Conservation (phyloP, 257 asterid species). For the Prunella vulgaris region DNA sequence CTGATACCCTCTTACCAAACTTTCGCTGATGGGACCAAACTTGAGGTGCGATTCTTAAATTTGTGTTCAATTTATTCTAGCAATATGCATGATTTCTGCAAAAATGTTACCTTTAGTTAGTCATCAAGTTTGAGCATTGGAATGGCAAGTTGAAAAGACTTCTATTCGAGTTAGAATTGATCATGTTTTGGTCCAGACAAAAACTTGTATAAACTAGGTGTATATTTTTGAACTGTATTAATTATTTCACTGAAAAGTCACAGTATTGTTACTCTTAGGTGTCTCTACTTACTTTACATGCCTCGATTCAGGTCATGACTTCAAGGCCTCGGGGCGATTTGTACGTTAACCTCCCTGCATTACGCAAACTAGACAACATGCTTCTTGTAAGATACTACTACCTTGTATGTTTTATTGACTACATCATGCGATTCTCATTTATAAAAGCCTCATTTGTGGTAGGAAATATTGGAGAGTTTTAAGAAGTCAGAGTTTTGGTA, state of each 20-base stretch:
- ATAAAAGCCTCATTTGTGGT: not conserved
- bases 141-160: not conserved
- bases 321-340: constrained; percentile 69
- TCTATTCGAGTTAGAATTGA: not conserved
- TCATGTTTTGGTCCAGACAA: not conserved
- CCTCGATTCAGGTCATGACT: constrained; percentile 58
- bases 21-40: constrained; percentile 72
- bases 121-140: not conserved
- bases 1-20: constrained; percentile 72
- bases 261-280: not conserved
- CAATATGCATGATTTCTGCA: not conserved
- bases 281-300: not conserved
- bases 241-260: not conserved
- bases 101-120: not conserved
- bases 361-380: constrained; percentile 79
- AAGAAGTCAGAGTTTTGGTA: constrained; percentile 64
- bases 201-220: too few species aligned
- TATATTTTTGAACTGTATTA: not conserved
- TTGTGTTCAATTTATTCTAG: not conserved
- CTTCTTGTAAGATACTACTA: constrained; percentile 54
- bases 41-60: constrained; percentile 44
- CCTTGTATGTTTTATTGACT: not conserved
- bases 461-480: constrained; percentile 75
- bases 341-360: constrained; percentile 72
- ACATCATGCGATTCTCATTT: not conserved